A percentile compares a stretch with the other conserved stretches of the same genome.
Evolutionary conservation across 2,329 filamentous ascomycete species (phyloP).

Genomic region (Septoria linicola): DNA sequence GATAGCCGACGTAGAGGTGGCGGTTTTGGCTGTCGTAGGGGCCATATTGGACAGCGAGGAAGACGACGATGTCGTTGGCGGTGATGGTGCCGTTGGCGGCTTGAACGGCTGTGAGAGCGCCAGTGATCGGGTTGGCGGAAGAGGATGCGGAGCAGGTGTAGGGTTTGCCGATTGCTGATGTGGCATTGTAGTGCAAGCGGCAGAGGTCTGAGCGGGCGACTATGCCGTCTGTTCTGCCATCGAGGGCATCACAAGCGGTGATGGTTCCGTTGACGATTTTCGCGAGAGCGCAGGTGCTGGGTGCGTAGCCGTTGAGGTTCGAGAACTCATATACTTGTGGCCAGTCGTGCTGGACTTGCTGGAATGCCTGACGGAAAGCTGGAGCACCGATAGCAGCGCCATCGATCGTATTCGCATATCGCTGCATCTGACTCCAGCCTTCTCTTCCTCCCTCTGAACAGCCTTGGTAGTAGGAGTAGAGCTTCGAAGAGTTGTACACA

Average conservation of each 20-base stretch:
- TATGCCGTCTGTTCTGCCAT: slow-evolving; percentile 56
- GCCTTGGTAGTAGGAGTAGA: slow-evolving; percentile 54
- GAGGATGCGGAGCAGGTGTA: slow-evolving; percentile 45
- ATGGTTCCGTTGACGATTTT: slow-evolving; percentile 57
- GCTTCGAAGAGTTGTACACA: slow-evolving; percentile 39
- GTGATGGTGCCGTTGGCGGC: slow-evolving; percentile 37
- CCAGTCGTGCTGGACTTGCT: slow-evolving; percentile 48
- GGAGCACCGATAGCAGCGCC: slow-evolving; percentile 49
- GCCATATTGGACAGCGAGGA: slow-evolving; percentile 40
- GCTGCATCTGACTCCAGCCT: slow-evolving; percentile 52
- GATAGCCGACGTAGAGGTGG: slow-evolving; percentile 45
- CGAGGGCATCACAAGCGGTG: slow-evolving; percentile 54
- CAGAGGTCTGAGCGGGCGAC: slow-evolving; percentile 52
- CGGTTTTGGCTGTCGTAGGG: slow-evolving; percentile 42
- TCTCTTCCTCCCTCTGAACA: slow-evolving; percentile 56
- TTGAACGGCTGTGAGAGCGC: slow-evolving; percentile 16
- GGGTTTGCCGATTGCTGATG: slow-evolving; percentile 45
- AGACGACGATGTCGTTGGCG: slow-evolving; percentile 35
- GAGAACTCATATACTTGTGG: slow-evolving; percentile 43
- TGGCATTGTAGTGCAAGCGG: slow-evolving; percentile 48
- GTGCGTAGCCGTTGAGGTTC: slow-evolving; percentile 40
- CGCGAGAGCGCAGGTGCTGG: slow-evolving; percentile 47
- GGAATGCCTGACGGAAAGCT: slow-evolving; percentile 48
- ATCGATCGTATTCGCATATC: slow-evolving; percentile 52
- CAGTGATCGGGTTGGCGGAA: slow-evolving; percentile 21